phyloP scores from a whole-genome alignment of 2,329 filamentous ascomycete species.

The Fusarium sp. region DNA sequence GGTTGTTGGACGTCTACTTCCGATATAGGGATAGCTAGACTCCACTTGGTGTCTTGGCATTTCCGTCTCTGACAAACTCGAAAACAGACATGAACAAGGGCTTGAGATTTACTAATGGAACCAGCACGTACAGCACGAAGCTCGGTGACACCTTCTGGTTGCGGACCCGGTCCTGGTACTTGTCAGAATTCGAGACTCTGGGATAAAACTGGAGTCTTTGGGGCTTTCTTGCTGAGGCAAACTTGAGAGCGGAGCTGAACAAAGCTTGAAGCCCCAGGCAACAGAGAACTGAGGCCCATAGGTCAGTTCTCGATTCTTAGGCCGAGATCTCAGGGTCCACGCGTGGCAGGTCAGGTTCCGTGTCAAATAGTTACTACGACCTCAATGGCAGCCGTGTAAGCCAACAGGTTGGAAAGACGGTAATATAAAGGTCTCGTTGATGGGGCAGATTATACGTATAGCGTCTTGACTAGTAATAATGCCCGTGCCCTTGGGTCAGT shows the following conservation, averaged over 20 bases:
- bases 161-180: neutral
- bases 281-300: neutral
- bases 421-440: constrained; percentile 12
- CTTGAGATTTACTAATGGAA: constrained; percentile 3
- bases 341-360: constrained; percentile 5
- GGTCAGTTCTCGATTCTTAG: constrained; percentile 1
- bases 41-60: constrained; percentile 29
- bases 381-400: constrained; percentile 29
- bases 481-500: constrained; percentile 18
- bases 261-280: constrained; percentile 10
- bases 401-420: constrained; percentile 20
- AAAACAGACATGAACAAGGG: constrained; percentile 8
- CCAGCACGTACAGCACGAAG: neutral
- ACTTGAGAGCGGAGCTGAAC: constrained; percentile 5
- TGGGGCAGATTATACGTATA: constrained; percentile 1
- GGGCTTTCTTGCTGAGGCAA: constrained; percentile 7
- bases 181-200: constrained; percentile 2
- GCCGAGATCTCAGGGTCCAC: constrained; percentile 10
- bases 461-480: neutral
- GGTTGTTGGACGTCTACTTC: constrained; percentile 34
- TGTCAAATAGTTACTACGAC: constrained; percentile 15
- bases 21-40: constrained; percentile 32
- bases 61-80: constrained; percentile 2
- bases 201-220: neutral
- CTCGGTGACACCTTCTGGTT: neutral